These are phyloP conservation scores for Pterocarpus macrocarpus DNA, from an alignment of 306 rosid genomes.

Conservation along the genomic window DNA sequence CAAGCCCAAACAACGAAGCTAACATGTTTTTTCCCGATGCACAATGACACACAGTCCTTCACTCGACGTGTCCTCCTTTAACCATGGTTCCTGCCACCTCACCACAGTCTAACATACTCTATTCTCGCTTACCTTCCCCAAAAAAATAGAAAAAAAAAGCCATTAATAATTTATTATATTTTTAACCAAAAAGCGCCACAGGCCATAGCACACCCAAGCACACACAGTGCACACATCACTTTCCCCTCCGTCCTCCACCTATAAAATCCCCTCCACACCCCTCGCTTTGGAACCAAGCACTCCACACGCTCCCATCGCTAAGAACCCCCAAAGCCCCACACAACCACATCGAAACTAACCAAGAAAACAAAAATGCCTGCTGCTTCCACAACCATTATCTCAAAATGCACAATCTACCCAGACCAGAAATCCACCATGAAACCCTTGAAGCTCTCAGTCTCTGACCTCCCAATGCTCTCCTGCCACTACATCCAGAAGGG, in stretches of 20 bases:
- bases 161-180: too few relatives aligned
- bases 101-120: not conserved
- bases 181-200: too few relatives aligned
- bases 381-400: slow-evolving; percentile 62
- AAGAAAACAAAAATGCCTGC: slow-evolving; percentile 69
- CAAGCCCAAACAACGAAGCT: slow-evolving; percentile 39
- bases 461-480: slow-evolving; percentile 91
- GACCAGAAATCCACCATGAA: slow-evolving; percentile 60
- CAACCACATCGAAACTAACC: too few relatives aligned
- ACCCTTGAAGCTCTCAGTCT: slow-evolving; percentile 74
- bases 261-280: slow-evolving; percentile 35
- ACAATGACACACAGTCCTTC: not conserved
- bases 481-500: slow-evolving; percentile 94
- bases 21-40: slow-evolving; percentile 26
- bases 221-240: not conserved
- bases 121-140: not conserved
- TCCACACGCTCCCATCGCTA: not conserved
- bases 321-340: too few relatives aligned
- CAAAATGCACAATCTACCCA: slow-evolving; percentile 68
- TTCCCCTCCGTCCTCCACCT: not conserved
- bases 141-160: not conserved
- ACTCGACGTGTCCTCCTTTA: slow-evolving; percentile 34
- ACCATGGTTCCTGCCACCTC: slow-evolving; percentile 28
- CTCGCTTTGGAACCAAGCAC: slow-evolving; percentile 10
- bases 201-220: not conserved